Percentiles rank a stretch among this genome's conserved stretches.
Conservation (phyloP, 805 yeast genomes). For the Saturnispora besseyi region DNA sequence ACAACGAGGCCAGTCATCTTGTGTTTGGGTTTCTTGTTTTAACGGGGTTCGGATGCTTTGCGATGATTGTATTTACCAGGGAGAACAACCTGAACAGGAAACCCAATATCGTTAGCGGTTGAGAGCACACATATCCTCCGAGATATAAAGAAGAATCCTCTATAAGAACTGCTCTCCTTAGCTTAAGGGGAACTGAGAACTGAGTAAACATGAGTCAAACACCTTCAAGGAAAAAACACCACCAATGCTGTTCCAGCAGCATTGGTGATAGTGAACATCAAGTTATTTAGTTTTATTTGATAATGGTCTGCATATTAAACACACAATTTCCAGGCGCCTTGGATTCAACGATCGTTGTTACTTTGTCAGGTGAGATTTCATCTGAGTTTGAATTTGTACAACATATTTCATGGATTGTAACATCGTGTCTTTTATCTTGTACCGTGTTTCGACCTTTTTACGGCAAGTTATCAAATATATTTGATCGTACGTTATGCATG, state of each 20-base stretch:
- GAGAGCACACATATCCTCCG: neutral
- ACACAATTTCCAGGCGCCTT: constrained; percentile 35
- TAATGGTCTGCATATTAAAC: constrained; percentile 11
- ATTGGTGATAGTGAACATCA: neutral
- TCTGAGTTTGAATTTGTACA: constrained; percentile 38
- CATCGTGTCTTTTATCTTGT: constrained; percentile 31
- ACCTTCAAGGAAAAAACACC: neutral
- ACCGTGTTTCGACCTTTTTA: constrained; percentile 44
- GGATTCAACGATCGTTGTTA: constrained; percentile 46
- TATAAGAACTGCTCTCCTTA: too few species aligned
- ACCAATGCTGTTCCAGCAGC: neutral
- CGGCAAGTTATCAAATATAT: constrained; percentile 44
- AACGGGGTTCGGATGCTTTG: constrained; percentile 7
- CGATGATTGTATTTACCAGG: neutral
- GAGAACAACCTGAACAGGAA: neutral
- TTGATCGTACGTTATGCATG: constrained; percentile 36
- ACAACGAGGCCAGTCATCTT: constrained; percentile 40
- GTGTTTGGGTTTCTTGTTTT: constrained; percentile 35
- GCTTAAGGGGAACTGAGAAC: too few species aligned
- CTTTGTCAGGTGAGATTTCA: constrained; percentile 39
- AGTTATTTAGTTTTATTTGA: neutral
- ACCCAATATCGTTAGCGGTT: neutral
- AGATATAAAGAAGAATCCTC: neutral
- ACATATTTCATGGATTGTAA: constrained; percentile 33
- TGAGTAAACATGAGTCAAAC: neutral